These are phyloP conservation scores for Trametes elegans DNA, from an alignment of 768 basidiomycete genomes.

Conservation along the genomic window DNA sequence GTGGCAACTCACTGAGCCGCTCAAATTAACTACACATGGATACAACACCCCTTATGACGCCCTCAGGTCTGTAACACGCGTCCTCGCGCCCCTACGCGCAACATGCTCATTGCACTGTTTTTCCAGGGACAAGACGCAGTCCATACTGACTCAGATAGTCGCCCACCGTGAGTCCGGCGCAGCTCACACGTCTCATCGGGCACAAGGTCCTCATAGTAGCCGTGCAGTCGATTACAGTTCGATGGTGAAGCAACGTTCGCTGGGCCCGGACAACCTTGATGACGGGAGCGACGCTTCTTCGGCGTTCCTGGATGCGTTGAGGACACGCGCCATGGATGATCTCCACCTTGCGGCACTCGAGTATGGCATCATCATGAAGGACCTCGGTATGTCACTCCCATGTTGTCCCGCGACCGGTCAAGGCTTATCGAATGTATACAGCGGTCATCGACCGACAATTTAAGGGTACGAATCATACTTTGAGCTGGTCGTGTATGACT, in stretches of 20 bases:
- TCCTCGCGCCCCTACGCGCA: neutral
- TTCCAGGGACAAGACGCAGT: constrained; percentile 81
- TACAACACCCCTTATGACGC: constrained; percentile 84
- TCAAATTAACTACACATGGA: constrained; percentile 76
- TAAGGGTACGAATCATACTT: constrained; percentile 47
- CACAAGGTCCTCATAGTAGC: no score
- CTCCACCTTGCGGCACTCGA: constrained; percentile 78
- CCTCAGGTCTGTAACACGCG: constrained; percentile 34
- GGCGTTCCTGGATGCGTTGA: constrained; percentile 78
- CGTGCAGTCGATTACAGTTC: constrained; percentile 52
- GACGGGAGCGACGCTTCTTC: constrained; percentile 68
- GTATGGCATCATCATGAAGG: constrained; percentile 81
- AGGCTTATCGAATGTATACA: constrained; percentile 20
- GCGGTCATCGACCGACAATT: constrained; percentile 87
- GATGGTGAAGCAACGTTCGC: constrained; percentile 76
- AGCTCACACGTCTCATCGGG: no score
- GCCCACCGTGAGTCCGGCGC: constrained; percentile 61
- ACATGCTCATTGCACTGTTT: neutral
- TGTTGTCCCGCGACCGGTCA: neutral
- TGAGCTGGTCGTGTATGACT: neutral
- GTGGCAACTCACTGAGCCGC: constrained; percentile 58
- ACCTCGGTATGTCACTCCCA: constrained; percentile 55
- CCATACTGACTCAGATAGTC: constrained; percentile 83
- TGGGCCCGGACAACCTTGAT: constrained; percentile 73
- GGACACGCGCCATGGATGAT: constrained; percentile 85